Evolutionary conservation across 148 eudicot genomes (phyloP).

Genomic region (Vaccinium darrowii): DNA sequence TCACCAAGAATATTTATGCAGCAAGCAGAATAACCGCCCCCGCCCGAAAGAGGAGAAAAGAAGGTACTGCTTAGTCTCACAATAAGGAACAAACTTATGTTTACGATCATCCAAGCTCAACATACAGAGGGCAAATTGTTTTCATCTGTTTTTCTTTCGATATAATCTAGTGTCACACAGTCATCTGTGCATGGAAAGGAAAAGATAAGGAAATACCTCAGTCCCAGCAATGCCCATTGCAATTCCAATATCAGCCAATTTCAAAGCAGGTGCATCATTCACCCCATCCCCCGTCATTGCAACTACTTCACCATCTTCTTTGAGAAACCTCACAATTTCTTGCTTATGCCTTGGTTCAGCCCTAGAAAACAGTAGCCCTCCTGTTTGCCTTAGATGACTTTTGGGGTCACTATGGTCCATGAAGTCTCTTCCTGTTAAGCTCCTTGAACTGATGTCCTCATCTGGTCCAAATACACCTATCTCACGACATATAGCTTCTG

Average conservation of each 20-base stretch:
- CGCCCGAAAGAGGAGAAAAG: background rate
- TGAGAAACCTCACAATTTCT: constrained; percentile 54
- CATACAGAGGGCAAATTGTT: background rate
- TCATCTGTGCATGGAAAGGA: background rate
- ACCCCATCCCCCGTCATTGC: constrained; percentile 70
- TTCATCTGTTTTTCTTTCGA: background rate
- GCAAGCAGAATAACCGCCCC: background rate
- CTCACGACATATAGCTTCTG: constrained; percentile 59
- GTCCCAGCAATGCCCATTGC: constrained; percentile 65
- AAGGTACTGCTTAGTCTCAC: background rate
- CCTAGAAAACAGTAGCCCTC: constrained; percentile 58
- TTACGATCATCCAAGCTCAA: background rate
- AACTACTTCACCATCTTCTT: constrained; percentile 54
- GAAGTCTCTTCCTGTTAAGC: constrained; percentile 50
- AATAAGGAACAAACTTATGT: background rate
- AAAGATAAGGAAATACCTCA: constrained; percentile 29
- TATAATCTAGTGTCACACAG: background rate
- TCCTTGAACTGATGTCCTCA: constrained; percentile 39
- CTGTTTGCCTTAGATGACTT: constrained; percentile 37
- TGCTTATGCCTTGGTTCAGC: constrained; percentile 61
- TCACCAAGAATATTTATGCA: background rate
- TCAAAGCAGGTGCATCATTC: constrained; percentile 60
- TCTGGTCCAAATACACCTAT: constrained; percentile 46
- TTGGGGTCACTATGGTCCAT: constrained; percentile 36
- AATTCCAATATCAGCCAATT: constrained; percentile 55